These are phyloP conservation scores for Rhizopogon parksii DNA, from an alignment of 1,284 basidiomycete species.

Conservation along the genomic window DNA sequence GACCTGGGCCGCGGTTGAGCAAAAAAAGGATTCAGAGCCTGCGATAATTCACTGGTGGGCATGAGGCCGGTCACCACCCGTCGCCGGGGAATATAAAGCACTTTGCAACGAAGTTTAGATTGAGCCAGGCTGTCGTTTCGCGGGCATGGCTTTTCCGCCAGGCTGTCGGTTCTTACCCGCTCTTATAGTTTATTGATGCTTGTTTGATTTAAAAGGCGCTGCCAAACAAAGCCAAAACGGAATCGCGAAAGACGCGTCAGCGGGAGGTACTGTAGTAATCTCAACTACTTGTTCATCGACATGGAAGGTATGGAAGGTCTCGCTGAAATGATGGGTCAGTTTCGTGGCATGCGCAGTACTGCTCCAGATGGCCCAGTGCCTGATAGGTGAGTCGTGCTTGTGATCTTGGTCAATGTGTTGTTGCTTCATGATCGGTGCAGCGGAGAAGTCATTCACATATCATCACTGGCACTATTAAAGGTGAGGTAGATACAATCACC, in stretches of 20 bases:
- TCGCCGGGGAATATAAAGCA: too few species aligned
- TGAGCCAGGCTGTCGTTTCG: too few species aligned
- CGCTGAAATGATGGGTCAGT: conserved; percentile 49
- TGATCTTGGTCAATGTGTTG: conserved; percentile 7
- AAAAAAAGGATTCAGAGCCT: conserved; percentile 66
- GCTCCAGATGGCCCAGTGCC: conserved; percentile 47
- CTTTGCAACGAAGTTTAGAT: too few species aligned
- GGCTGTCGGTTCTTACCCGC: background rate
- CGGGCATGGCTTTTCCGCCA: background rate
- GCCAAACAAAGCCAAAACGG: conserved; percentile 30
- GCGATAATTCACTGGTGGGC: conserved; percentile 64
- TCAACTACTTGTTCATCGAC: background rate
- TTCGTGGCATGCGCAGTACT: conserved; percentile 31
- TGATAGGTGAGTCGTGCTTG: conserved; percentile 54
- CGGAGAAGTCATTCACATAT: conserved; percentile 96
- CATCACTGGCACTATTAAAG: conserved; percentile 89
- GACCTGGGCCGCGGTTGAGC: conserved; percentile 38
- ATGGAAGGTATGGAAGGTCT: conserved; percentile 48
- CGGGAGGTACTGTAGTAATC: conserved; percentile 4
- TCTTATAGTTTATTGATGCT: conserved; percentile 14
- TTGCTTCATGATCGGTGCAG: conserved; percentile 35
- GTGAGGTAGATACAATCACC: conserved; percentile 33
- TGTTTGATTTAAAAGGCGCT: conserved; percentile 28
- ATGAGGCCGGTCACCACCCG: conserved; percentile 16
- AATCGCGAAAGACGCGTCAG: conserved; percentile 42